These are phyloP conservation scores for Silybum marianum DNA, from an alignment of 129 eudicot genomes.

Conservation along the genomic window DNA sequence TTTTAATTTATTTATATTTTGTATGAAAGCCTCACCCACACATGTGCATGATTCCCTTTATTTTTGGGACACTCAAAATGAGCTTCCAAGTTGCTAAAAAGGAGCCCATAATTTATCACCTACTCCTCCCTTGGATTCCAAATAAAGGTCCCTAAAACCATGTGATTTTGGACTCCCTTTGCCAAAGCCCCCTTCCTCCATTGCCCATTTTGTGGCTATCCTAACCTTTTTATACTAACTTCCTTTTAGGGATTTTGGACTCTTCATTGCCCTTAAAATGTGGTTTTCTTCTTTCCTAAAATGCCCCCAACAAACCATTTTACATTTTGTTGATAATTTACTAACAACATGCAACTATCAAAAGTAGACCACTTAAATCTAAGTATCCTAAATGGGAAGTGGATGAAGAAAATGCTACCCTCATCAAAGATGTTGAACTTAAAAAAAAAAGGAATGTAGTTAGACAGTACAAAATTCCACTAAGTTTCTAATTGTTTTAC, in stretches of 20 bases:
- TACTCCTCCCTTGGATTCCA: conserved; percentile 52
- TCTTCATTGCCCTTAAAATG: not conserved
- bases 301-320: not conserved
- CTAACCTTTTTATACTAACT: not conserved
- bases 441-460: not conserved
- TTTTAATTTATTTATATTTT: no score
- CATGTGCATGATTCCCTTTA: conserved; percentile 43
- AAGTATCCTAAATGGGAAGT: not conserved
- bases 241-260: conserved; percentile 13
- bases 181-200: conserved; percentile 19
- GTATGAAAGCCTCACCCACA: conserved; percentile 13
- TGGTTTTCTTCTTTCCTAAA: not conserved
- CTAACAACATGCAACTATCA: not conserved
- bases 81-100: conserved; percentile 32
- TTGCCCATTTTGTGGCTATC: conserved; percentile 23
- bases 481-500: not conserved
- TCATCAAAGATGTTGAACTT: not conserved
- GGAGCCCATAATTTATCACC: conserved; percentile 25
- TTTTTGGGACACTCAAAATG: conserved; percentile 43
- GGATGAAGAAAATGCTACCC: not conserved
- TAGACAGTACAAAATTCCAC: not conserved
- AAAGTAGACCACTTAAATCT: not conserved
- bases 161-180: conserved; percentile 47
- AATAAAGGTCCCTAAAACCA: conserved; percentile 60
- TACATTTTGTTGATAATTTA: not conserved